Evolutionary conservation across 2,329 filamentous ascomycete species (phyloP), one percentile per base, ranked within the genome.

Genomic region (Aspergillus awamori): DNA sequence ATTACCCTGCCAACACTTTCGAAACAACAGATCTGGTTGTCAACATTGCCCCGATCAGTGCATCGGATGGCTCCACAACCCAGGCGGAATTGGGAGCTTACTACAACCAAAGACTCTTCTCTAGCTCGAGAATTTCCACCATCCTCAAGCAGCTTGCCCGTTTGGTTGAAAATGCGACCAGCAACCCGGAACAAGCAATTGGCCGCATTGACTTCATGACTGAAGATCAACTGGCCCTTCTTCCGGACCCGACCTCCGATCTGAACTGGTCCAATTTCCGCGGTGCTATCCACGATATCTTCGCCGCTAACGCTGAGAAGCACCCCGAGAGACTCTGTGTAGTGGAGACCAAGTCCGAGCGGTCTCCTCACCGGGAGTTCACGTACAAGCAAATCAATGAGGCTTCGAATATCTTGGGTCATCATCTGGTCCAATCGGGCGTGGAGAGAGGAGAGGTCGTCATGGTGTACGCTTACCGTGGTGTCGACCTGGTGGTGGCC

Each of bases 381-480:
- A 94, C 88, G 24, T 98, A 97, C 76, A 82, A 82, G 66, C 91
- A 96, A 71, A 97, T 98, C 72, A 85, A 93, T 72, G 90, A 97
- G 79, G 89, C 89, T 0, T 90, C 91, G 30, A 96, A 96, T 74
- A 83, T 87, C 17, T 76, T 97, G 6, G 91, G 92, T 22, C 88
- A 96, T 77, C 86, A 96, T 72, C 83, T 97, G 20, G 85, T 90
- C 57, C 82, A 89, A 54, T 83, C 87, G 69, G 93, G 93, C 60
- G 83, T 92, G 65, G 83, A 87, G 61, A 82, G 87, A 67, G 93
- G 92, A 8, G 93, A 98, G 72, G 93, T 97, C 2, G 92, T 97
- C 70, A 96, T 97, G 91, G 91, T 95, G 65, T 97, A 88, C 73
- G 92, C 92, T 59, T 86, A 97, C 77, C 87, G 93, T 60, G 87